Base-by-base conservation (phyloP, 2,329 filamentous ascomycete species). In the Nothophaeocryptopus gaeumannii region DNA sequence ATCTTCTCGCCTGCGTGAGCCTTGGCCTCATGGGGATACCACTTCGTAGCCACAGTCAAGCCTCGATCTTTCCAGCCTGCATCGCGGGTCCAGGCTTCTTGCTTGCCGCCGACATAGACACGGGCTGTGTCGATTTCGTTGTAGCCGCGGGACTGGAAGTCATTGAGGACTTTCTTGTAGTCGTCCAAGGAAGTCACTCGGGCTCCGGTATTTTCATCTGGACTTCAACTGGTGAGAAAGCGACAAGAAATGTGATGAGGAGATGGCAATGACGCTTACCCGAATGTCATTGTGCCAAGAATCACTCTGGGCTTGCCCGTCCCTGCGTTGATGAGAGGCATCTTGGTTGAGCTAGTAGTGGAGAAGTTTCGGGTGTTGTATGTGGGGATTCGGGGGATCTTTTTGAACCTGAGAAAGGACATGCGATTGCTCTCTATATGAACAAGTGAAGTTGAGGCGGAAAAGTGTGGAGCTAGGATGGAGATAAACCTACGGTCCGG, bases 61-160 rank as follows among this genome's bases (percentile, higher is more conserved):
- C 88, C 88, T 30, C 88, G 82, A 53, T 89, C 82, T 66, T 89
- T 85, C 88, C 88, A 95, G 43, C 78, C 79, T 2, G 86, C 83
- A 58, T 88, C 78, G 12, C 80, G 76, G 5, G 89, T 91, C 69
- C 85, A 95, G 10, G 80, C 85, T 70, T 96, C 90, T 66, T 95
- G 89, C 58, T 82, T 72, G 41, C 85, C 82, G 39, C 72, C 83
- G 12, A 87, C 74, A 62, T 95, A 96, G 50, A 81, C 66, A 20
- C 88, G 81, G 0, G 90, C 89, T 1, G 90, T 96, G 67, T 96
- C 90, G 33, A 95, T 72, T 65, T 96, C 90, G 64, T 84, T 84
- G 73, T 95, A 92, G 33, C 89, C 89, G 50, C 84, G 79, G n/a
- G 76, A 73, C 68, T 92, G 86, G 65, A 95, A 83, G 56, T 84